These are phyloP conservation scores for Aspergillus biplanus DNA, from an alignment of 495 filamentous ascomycete genomes.

Conservation along the genomic window DNA sequence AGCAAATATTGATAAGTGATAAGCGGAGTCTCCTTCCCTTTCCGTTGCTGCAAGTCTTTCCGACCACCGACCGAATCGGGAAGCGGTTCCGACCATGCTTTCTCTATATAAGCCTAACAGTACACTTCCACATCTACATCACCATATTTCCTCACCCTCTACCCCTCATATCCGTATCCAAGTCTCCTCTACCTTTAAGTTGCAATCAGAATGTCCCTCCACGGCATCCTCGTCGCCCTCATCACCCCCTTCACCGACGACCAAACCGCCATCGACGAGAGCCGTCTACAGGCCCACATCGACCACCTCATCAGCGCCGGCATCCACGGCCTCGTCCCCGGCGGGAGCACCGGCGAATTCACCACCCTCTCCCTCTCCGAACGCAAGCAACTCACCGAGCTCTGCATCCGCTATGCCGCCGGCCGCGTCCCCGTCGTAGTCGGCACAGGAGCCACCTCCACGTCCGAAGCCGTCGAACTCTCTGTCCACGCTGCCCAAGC, in stretches of 20 bases:
- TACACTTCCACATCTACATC: neutral
- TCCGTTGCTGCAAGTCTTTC: conserved; percentile 8
- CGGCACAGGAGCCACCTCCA: conserved; percentile 36
- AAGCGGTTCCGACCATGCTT: neutral
- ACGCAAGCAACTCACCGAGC: conserved; percentile 44
- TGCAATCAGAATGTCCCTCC: conserved; percentile 16
- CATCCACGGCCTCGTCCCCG: conserved; percentile 44
- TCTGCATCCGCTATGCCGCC: conserved; percentile 39
- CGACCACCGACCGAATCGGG: conserved; percentile 2
- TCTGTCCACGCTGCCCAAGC: conserved; percentile 34
- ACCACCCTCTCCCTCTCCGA: conserved; percentile 34
- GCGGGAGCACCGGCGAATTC: conserved; percentile 47
- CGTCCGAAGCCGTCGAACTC: conserved; percentile 38
- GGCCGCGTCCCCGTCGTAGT: conserved; percentile 41
- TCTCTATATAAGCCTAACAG: conserved; percentile 2
- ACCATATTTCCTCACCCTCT: neutral
- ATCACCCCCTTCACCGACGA: conserved; percentile 46
- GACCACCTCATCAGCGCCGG: conserved; percentile 38
- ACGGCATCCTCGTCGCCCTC: conserved; percentile 41
- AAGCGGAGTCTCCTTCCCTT: conserved; percentile 3
- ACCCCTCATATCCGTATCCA: neutral
- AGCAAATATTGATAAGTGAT: neutral
- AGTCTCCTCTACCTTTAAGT: conserved; percentile 19
- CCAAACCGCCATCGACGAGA: conserved; percentile 33
- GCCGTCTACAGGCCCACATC: conserved; percentile 40